phyloP scores from a whole-genome alignment of 2,329 filamentous ascomycete genomes.

The Cladosporium sp. region DNA sequence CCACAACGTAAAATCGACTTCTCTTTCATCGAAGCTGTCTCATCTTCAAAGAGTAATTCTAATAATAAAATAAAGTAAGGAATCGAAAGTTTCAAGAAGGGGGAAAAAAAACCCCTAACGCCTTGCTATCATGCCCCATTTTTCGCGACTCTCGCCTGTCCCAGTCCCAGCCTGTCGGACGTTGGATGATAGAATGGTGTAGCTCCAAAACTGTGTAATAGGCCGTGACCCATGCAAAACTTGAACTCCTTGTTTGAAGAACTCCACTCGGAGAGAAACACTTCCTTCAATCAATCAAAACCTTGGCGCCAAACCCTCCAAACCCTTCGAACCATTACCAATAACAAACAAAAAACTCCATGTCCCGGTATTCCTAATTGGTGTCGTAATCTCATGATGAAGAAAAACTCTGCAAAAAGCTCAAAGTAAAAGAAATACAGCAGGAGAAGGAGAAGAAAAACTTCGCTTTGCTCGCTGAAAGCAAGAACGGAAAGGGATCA shows the following conservation, averaged over 20 bases:
- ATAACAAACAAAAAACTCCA: too few species aligned
- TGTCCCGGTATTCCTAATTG: not conserved
- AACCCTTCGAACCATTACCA: too few species aligned
- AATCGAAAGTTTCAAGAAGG: constrained; percentile 1
- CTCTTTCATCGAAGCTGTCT: too few species aligned
- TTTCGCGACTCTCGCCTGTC: constrained; percentile 3
- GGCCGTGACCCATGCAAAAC: not conserved
- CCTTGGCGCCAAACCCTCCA: too few species aligned
- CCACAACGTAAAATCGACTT: too few species aligned
- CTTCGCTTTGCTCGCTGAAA: not conserved
- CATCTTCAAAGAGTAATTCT: too few species aligned
- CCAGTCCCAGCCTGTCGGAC: constrained; percentile 14
- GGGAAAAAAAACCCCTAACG: constrained; percentile 1
- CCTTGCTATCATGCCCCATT: too few species aligned
- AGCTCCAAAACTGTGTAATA: not conserved
- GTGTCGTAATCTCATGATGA: constrained; percentile 2
- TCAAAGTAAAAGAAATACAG: too few species aligned
- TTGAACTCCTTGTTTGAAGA: too few species aligned
- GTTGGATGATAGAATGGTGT: constrained; percentile 2
- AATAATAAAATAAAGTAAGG: too few species aligned
- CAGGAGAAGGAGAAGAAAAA: too few species aligned
- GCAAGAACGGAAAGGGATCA: not conserved
- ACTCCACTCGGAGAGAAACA: not conserved
- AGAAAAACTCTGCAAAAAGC: constrained; percentile 5
- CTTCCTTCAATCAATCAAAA: too few species aligned